These are phyloP conservation scores for Orbilia blumenaviensis DNA, from an alignment of 2,329 filamentous ascomycete genomes.

Conservation along the genomic window DNA sequence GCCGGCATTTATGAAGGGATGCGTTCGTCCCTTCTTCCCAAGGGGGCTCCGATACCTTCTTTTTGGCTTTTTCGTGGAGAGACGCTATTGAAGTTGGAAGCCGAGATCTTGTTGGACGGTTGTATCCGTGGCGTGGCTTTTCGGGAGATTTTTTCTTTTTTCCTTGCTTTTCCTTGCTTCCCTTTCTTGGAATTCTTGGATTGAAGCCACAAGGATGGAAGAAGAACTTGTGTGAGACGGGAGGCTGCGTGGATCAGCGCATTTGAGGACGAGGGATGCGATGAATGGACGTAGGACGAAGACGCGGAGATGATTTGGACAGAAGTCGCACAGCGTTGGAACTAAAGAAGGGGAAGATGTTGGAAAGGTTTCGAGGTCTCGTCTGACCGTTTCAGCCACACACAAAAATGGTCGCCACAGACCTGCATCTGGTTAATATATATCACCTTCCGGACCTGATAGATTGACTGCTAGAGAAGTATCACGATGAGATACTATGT, in stretches of 20 bases:
- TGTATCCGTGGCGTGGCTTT: background rate
- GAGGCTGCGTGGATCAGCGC: background rate
- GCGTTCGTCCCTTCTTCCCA: background rate
- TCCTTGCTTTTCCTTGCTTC: background rate
- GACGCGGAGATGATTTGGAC: slow-evolving; percentile 8
- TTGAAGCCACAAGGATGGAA: background rate
- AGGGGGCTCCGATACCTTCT: background rate
- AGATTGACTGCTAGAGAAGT: background rate
- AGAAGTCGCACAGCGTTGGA: slow-evolving; percentile 4
- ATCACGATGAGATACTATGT: background rate
- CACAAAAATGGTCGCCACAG: background rate
- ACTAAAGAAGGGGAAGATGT: slow-evolving; percentile 20
- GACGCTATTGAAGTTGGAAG: background rate
- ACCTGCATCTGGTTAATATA: no score
- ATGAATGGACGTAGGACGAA: background rate
- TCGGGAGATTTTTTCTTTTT: background rate
- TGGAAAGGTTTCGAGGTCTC: background rate
- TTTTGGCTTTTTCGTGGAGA: background rate
- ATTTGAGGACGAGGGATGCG: slow-evolving; percentile 1
- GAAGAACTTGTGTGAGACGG: background rate
- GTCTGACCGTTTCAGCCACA: slow-evolving; percentile 13
- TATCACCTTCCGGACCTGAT: background rate
- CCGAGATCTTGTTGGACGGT: background rate
- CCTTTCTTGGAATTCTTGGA: background rate
- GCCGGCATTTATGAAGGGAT: slow-evolving; percentile 70